Conservation (phyloP, 805 yeast species). For the Nakazawaea molendinolei region DNA sequence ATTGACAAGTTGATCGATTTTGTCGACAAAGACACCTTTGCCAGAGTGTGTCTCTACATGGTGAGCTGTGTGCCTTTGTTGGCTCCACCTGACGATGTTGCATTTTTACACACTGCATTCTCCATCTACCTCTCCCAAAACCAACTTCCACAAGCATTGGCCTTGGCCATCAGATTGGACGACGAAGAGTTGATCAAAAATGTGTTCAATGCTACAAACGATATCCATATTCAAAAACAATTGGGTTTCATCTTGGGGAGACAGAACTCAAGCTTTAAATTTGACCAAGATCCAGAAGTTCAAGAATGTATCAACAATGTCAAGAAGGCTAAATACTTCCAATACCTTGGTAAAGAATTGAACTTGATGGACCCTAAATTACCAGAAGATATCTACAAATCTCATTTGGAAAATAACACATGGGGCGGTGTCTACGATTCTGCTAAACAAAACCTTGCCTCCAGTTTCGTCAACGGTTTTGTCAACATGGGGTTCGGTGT, state of each 20-base stretch:
- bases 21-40: slow-evolving; percentile 78
- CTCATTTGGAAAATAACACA: slow-evolving; percentile 68
- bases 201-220: slow-evolving; percentile 77
- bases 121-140: slow-evolving; percentile 74
- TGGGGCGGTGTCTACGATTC: slow-evolving; percentile 69
- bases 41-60: slow-evolving; percentile 89
- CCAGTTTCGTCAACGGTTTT: slow-evolving; percentile 89
- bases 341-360: slow-evolving; percentile 77
- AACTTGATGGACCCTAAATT: slow-evolving; percentile 84
- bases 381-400: slow-evolving; percentile 92
- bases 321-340: slow-evolving; percentile 70
- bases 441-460: slow-evolving; percentile 91
- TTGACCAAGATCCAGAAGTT: slow-evolving; percentile 61
- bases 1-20: slow-evolving; percentile 77
- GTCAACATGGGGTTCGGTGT: slow-evolving; percentile 86
- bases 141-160: slow-evolving; percentile 83
- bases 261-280: slow-evolving; percentile 74
- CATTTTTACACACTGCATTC: slow-evolving; percentile 83
- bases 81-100: slow-evolving; percentile 89
- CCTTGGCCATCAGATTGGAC: slow-evolving; percentile 84
- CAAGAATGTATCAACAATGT: slow-evolving; percentile 82
- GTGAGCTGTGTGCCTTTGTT: slow-evolving; percentile 93
- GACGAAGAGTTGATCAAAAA: slow-evolving; percentile 69
- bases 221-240: slow-evolving; percentile 74
- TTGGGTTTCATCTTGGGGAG: slow-evolving; percentile 83